Evolutionary conservation across 139 green algal species (phyloP), one percentile per base, ranked within the genome.

Genomic region (Volvox africanus): DNA sequence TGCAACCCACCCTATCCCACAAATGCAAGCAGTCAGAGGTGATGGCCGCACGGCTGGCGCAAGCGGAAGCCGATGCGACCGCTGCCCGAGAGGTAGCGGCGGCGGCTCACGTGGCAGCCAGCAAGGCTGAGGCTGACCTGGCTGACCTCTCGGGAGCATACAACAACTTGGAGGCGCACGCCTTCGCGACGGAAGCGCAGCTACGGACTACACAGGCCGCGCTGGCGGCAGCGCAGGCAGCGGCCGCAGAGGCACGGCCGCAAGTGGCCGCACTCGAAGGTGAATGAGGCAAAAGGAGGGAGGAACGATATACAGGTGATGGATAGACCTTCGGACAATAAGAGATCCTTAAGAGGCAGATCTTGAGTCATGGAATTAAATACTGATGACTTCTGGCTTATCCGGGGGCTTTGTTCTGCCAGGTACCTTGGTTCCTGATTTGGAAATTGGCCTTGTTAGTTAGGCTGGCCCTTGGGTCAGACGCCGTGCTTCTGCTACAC

Each of bases 141-240:
- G 82, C 88, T 33, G 94, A 93, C 37, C 93, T 98, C 12, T 95
- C 93, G 22, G 80, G 68, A 1, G 97, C 97, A 9, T 99, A 99
- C 91, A 97, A 97, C 89, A 92, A 91, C 30, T 88, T 99, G 50
- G 97, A 99, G 82, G 80, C 83, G 6, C 96, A 98, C 65, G 90
- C 92, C n/a, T 93, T 88, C 32, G 79, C 76, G 2, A 37, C 97
- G 36, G 95, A 97, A 86, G 94, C 88, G 62, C 94, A 95, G 91
- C 69, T 96, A 55, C 92, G 84, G 5, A 78, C 88, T 36, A 75
- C 89, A 62, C 71, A 92, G 50, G 30, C 20, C 16, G 82, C 92
- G 79, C 37, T 65, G 85, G 62, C 85, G 37, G 61, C 84, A 65
- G 78, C 80, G n/a, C 32, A 83, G 21, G 61, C 86, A 69, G 82